These are phyloP conservation scores for Cicer pinnatifidum DNA, from an alignment of 306 rosid genomes.

Conservation along the genomic window DNA sequence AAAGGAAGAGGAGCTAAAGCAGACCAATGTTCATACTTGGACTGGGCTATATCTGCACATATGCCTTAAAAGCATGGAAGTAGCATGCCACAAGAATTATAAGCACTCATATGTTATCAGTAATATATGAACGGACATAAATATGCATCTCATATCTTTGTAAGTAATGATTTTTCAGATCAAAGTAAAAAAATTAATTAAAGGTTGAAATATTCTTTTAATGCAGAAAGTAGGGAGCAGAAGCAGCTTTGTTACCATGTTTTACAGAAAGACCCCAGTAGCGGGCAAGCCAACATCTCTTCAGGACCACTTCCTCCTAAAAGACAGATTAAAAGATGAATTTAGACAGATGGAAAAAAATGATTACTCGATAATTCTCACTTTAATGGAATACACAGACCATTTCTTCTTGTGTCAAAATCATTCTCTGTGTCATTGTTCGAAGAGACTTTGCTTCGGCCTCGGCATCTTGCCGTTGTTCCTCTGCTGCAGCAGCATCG, in stretches of 20 bases:
- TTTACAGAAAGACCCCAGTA: conserved; percentile 93
- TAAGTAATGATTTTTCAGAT: conserved; percentile 25
- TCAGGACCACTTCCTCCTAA: conserved; percentile 96
- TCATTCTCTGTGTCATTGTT: conserved; percentile 92
- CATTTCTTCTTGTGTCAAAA: conserved; percentile 99
- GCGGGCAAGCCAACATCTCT: conserved; percentile 99
- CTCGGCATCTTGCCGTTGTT: conserved; percentile 87
- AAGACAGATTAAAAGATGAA: conserved; percentile 33
- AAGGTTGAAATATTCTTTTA: conserved; percentile 36
- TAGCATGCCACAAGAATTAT: conserved; percentile 45
- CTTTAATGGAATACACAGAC: conserved; percentile 56
- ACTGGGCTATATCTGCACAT: conserved; percentile 77
- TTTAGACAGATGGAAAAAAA: conserved; percentile 33
- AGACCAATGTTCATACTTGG: conserved; percentile 92
- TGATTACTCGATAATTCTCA: conserved; percentile 32
- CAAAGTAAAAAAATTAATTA: conserved; percentile 21
- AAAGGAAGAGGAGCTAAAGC: conserved; percentile 95
- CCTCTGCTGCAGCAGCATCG: conserved; percentile 72
- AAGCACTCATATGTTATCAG: conserved; percentile 7
- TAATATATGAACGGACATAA: conserved; percentile 31
- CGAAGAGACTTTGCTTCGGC: conserved; percentile 90
- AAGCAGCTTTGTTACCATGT: conserved; percentile 64
- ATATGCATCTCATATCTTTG: conserved; percentile 36
- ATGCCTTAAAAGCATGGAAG: conserved; percentile 63
- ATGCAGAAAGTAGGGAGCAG: conserved; percentile 42